A percentile compares a stretch with the other conserved stretches of the same genome.
phyloP scores from a whole-genome alignment of 306 rosid species.

The Cicer chorassanicum region DNA sequence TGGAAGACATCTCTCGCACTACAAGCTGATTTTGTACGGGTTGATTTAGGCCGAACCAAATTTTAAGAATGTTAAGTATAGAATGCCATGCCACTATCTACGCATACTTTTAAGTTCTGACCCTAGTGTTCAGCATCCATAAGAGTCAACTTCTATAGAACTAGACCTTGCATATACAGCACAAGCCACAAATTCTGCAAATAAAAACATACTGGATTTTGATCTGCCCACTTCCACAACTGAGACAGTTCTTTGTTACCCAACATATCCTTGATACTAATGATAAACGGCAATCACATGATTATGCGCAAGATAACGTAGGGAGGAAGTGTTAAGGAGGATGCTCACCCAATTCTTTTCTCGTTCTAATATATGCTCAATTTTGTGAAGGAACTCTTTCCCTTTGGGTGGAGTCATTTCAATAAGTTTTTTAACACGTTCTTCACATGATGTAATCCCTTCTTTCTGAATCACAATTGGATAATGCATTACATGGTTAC shows the following conservation, averaged over 20 bases:
- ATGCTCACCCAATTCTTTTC: conserved; percentile 93
- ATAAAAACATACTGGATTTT: conserved; percentile 75
- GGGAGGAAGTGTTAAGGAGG: conserved; percentile 31
- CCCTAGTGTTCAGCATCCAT: conserved; percentile 37
- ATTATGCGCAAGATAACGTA: conserved; percentile 3
- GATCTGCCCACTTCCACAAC: conserved; percentile 99
- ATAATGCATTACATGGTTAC: conserved; percentile 26
- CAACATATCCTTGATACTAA: conserved; percentile 36
- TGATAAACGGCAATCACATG: conserved; percentile 13
- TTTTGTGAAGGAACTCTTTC: conserved; percentile 70
- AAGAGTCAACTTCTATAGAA: conserved; percentile 14
- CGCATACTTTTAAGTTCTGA: background rate
- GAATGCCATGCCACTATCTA: conserved; percentile 29
- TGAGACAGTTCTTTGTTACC: conserved; percentile 97
- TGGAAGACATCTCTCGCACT: too few relatives aligned
- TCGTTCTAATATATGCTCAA: conserved; percentile 91
- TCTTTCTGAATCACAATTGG: conserved; percentile 69
- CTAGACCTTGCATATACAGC: conserved; percentile 18
- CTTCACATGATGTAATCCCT: conserved; percentile 83
- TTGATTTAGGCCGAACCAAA: too few relatives aligned
- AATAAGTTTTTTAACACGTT: conserved; percentile 82
- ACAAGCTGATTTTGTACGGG: too few relatives aligned
- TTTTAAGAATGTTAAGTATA: background rate
- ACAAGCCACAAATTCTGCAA: conserved; percentile 8
- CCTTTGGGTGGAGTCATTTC: conserved; percentile 94